Evolutionary conservation across 305 asterid genomes (phyloP), one percentile per base, ranked within the genome.

Genomic region (Fraxinus dipetala): DNA sequence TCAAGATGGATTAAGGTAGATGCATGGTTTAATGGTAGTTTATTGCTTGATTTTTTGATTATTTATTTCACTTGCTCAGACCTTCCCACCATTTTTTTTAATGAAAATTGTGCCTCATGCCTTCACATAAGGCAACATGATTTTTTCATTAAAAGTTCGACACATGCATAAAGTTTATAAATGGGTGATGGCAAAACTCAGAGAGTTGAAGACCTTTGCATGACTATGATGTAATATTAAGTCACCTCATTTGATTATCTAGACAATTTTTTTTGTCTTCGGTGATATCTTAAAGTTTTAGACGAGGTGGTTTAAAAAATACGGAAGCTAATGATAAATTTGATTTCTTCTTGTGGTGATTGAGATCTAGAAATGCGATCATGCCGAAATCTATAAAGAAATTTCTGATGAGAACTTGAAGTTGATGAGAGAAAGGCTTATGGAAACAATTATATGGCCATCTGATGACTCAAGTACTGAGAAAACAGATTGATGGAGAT

Each of bases 1-100:
- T 90, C 89, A 1, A 89, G 86, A 87, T 91, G 98, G 98, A 91
- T 92, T 43, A 90, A 92, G 98, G 98, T 93, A 85, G 69, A 75
- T 16, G 51, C 16, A 11, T 36, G 51, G 30, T 26, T 14, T 31
- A 26, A 14, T 56, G 43, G 45, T 65, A 8, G 18, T 65, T 65
- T 63, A 13, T 67, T 69, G 32, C 36, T 54, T 30, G n/a, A 56
- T 59, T 35, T 40, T 6, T 45, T 48, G 59, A 48, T 48, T 48
- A 43, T 4, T 24, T 76, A 4, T 65, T 65, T 65, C 35, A 65
- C 73, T 24, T 65, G 18, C 35, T 26, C 70, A 20, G 22, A 59
- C 8, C 14, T 59, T 59, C 69, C 30, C 69, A 59, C 69, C 63
- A 59, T 1, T 20, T 20, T 45, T 45, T 3, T 13, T 13, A 0